Percentiles rank a stretch among this genome's conserved stretches.
Evolutionary conservation across 2,329 filamentous ascomycete genomes (phyloP).

Genomic region (Helicocarpus griseus): DNA sequence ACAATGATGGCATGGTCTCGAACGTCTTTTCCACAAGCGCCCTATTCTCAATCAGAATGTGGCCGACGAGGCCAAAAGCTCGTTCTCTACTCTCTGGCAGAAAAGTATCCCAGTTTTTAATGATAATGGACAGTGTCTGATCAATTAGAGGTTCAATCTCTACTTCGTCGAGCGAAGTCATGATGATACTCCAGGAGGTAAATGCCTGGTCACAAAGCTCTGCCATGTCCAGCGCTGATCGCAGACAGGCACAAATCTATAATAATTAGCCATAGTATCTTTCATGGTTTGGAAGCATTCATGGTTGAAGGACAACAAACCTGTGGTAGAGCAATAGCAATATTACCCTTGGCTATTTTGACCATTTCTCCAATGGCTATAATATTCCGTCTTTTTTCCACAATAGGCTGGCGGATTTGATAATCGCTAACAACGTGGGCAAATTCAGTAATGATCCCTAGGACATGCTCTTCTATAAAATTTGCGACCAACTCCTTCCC

Average conservation of each 20-base stretch:
- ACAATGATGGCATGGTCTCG: slow-evolving; percentile 67
- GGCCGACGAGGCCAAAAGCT: slow-evolving; percentile 54
- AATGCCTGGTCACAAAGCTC: slow-evolving; percentile 72
- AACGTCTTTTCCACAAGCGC: slow-evolving; percentile 56
- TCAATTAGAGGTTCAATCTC: slow-evolving; percentile 74
- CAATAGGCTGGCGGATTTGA: slow-evolving; percentile 44
- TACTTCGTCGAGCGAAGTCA: slow-evolving; percentile 63
- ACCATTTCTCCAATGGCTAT: slow-evolving; percentile 84
- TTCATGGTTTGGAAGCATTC: slow-evolving; percentile 4
- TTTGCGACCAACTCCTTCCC: slow-evolving; percentile 52
- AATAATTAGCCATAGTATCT: slow-evolving; percentile 6
- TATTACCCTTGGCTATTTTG: slow-evolving; percentile 59
- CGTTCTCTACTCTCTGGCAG: slow-evolving; percentile 48
- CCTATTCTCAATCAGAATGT: slow-evolving; percentile 55
- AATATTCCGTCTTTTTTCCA: slow-evolving; percentile 68
- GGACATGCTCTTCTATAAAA: slow-evolving; percentile 73
- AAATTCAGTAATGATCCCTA: slow-evolving; percentile 78
- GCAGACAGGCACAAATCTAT: slow-evolving; percentile 85
- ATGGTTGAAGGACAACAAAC: slow-evolving; percentile 37
- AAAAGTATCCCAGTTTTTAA: slow-evolving; percentile 66
- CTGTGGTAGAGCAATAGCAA: slow-evolving; percentile 75
- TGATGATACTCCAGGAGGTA: slow-evolving; percentile 71
- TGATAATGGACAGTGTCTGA: slow-evolving; percentile 80
- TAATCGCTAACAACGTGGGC: slow-evolving; percentile 68
- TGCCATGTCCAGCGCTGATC: slow-evolving; percentile 67